Percentiles rank a stretch among this genome's conserved stretches.
phyloP scores from a whole-genome alignment of 2,329 filamentous ascomycete genomes.

The Cadophora gregata region DNA sequence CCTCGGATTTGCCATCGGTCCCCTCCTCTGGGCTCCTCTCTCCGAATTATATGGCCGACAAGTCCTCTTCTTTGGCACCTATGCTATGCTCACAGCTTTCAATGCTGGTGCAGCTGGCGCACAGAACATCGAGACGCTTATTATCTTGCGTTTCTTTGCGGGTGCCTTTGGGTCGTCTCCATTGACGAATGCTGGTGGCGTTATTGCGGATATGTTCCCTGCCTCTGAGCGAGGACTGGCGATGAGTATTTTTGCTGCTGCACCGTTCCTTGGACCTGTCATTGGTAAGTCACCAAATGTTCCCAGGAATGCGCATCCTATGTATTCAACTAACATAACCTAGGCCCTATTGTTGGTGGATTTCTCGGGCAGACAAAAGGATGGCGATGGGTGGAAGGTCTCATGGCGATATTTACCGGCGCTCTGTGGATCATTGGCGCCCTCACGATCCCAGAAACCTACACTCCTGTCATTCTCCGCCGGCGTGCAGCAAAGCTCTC shows the following conservation, averaged over 20 bases:
- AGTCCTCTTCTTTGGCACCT: conserved; percentile 58
- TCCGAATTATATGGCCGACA: conserved; percentile 68
- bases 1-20: conserved; percentile 63
- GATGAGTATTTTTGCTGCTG: conserved; percentile 66
- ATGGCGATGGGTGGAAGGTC: conserved; percentile 73
- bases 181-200: conserved; percentile 65
- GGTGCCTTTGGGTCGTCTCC: conserved; percentile 67
- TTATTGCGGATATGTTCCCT: conserved; percentile 65
- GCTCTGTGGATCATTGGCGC: conserved; percentile 61
- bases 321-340: neutral
- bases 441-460: conserved; percentile 63
- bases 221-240: conserved; percentile 60
- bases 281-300: conserved; percentile 41
- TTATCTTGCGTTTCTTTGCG: conserved; percentile 72
- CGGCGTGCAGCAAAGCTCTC: conserved; percentile 57
- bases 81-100: conserved; percentile 59
- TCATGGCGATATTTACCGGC: conserved; percentile 68
- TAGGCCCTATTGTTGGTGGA: conserved; percentile 69
- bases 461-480: conserved; percentile 62
- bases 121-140: conserved; percentile 62
- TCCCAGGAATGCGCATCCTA: too few species aligned
- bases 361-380: conserved; percentile 69
- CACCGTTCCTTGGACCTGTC: conserved; percentile 70
- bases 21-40: conserved; percentile 61
- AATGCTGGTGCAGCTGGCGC: conserved; percentile 64